Evolutionary conservation across 1,284 basidiomycete genomes (phyloP).

Genomic region (Trametes hirsuta): DNA sequence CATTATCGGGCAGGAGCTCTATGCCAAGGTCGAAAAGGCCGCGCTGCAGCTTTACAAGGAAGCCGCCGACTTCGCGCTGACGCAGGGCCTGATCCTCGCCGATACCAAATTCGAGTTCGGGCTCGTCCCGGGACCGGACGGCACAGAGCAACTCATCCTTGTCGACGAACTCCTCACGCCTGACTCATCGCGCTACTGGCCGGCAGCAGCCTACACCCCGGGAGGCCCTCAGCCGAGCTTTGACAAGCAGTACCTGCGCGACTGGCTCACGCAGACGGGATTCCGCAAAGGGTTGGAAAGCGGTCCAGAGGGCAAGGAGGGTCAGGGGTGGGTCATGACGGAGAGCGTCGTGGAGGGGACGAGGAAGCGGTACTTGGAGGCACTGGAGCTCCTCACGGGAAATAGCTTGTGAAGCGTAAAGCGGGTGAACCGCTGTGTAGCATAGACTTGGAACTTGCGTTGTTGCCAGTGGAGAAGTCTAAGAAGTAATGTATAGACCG

Average conservation of each 20-base stretch:
- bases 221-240: conserved; percentile 89
- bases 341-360: conserved; percentile 81
- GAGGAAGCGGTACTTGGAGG: conserved; percentile 77
- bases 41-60: conserved; percentile 75
- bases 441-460: too few species aligned
- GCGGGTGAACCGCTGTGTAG: neutral
- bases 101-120: conserved; percentile 90
- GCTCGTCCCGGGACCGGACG: conserved; percentile 47
- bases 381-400: conserved; percentile 68
- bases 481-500: conserved; percentile 12
- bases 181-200: conserved; percentile 98
- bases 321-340: conserved; percentile 76
- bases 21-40: conserved; percentile 57
- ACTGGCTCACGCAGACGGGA: conserved; percentile 80
- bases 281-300: conserved; percentile 82
- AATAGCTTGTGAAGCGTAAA: conserved; percentile 9
- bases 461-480: neutral
- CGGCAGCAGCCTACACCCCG: conserved; percentile 70
- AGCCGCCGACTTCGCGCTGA: conserved; percentile 79
- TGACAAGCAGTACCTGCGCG: conserved; percentile 96
- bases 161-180: conserved; percentile 97
- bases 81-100: conserved; percentile 91
- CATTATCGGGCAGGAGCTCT: conserved; percentile 73
- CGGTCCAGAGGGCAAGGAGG: conserved; percentile 67
- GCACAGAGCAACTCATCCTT: conserved; percentile 69